phyloP scores from a whole-genome alignment of 805 yeast species.

The Torulaspora microellipsoides region DNA sequence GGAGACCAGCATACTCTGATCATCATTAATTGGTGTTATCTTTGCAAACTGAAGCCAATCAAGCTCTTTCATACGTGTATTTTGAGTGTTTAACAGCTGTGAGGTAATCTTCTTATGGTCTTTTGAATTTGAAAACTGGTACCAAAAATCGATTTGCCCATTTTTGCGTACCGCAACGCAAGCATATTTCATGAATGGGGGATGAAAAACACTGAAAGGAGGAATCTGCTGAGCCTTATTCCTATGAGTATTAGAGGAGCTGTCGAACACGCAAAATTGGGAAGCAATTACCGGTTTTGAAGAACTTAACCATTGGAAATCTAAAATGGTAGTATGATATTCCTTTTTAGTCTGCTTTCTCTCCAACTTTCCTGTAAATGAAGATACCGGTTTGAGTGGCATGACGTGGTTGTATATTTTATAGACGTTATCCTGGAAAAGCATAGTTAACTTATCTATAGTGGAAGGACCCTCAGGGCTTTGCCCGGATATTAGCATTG shows the following conservation, averaged over 20 bases:
- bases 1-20: slow-evolving; percentile 30
- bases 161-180: slow-evolving; percentile 34
- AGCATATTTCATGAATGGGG: slow-evolving; percentile 37
- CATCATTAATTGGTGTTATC: slow-evolving; percentile 33
- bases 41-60: slow-evolving; percentile 33
- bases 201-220: slow-evolving; percentile 35
- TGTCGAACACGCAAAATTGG: slow-evolving; percentile 31
- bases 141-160: slow-evolving; percentile 37
- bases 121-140: slow-evolving; percentile 37
- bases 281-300: slow-evolving; percentile 35
- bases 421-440: slow-evolving; percentile 39
- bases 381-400: slow-evolving; percentile 20
- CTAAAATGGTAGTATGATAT: slow-evolving; percentile 34
- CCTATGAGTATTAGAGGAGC: slow-evolving; percentile 24
- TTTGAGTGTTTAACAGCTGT: slow-evolving; percentile 24
- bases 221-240: slow-evolving; percentile 34
- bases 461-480: slow-evolving; percentile 34
- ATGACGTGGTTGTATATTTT: slow-evolving; percentile 30
- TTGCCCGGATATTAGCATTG: slow-evolving; percentile 52
- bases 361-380: slow-evolving; percentile 36
- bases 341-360: slow-evolving; percentile 36
- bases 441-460: slow-evolving; percentile 32
- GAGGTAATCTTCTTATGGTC: slow-evolving; percentile 34
- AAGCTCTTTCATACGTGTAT: slow-evolving; percentile 24
- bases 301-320: slow-evolving; percentile 43